These are phyloP conservation scores for Collybiopsis confluens DNA, from an alignment of 768 basidiomycete genomes.

Conservation along the genomic window DNA sequence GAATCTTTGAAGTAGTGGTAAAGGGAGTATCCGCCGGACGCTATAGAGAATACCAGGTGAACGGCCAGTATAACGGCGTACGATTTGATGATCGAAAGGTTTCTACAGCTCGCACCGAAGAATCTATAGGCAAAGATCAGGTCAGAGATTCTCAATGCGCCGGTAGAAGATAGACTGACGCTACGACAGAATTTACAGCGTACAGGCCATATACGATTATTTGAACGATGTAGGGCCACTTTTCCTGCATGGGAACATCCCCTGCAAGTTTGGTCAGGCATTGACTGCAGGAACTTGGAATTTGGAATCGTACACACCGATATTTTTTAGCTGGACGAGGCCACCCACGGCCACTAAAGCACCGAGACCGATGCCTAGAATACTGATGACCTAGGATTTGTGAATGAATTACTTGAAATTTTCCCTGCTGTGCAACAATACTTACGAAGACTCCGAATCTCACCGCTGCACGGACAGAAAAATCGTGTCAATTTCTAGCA, in stretches of 20 bases:
- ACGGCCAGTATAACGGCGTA: slow-evolving; percentile 38
- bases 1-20: slow-evolving; percentile 39
- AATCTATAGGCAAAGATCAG: slow-evolving; percentile 24
- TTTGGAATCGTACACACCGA: slow-evolving; percentile 15
- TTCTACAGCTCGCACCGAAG: slow-evolving; percentile 37
- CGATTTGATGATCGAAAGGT: slow-evolving; percentile 35
- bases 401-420: background rate
- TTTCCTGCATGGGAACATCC: slow-evolving; percentile 19
- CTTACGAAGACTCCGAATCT: slow-evolving; percentile 44
- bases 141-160: background rate
- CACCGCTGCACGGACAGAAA: slow-evolving; percentile 24
- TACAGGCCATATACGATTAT: slow-evolving; percentile 38
- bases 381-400: slow-evolving; percentile 30
- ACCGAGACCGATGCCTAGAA: slow-evolving; percentile 44
- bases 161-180: slow-evolving; percentile 25
- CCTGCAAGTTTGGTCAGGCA: background rate
- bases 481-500: background rate
- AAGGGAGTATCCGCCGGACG: slow-evolving; percentile 39
- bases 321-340: slow-evolving; percentile 28
- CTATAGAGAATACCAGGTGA: slow-evolving; percentile 43
- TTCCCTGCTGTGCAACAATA: background rate
- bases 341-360: slow-evolving; percentile 34
- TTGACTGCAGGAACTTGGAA: background rate
- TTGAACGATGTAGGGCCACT: slow-evolving; percentile 36
- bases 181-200: slow-evolving; percentile 39